Percentiles rank a stretch among this genome's conserved stretches.
These are phyloP conservation scores for Skeletonema costatum DNA, from an alignment of 108 stramenopile genomes.

Conservation along the genomic window DNA sequence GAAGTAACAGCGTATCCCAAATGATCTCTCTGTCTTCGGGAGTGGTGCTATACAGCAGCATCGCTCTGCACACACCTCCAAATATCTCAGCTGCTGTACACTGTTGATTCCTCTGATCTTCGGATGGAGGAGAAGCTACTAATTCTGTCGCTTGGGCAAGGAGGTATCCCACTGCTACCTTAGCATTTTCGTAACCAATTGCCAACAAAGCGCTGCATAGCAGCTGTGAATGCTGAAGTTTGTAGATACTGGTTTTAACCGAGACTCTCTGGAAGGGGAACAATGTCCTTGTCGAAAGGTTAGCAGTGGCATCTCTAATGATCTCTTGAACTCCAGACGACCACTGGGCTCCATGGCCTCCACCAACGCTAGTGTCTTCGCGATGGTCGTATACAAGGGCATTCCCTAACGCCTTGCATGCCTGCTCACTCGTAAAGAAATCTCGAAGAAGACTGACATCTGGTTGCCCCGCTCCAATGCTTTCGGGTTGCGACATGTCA, in stretches of 20 bases:
- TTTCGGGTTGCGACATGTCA: constrained; percentile 18
- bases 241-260: constrained; percentile 78
- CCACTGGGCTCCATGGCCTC: constrained; percentile 87
- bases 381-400: constrained; percentile 85
- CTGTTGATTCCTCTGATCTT: constrained; percentile 89
- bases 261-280: constrained; percentile 87
- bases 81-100: constrained; percentile 87
- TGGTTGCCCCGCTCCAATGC: constrained; percentile 1
- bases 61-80: constrained; percentile 68
- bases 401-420: constrained; percentile 65
- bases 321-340: constrained; percentile 85
- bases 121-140: constrained; percentile 77
- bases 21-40: constrained; percentile 25
- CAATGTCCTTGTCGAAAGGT: constrained; percentile 68
- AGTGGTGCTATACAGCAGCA: constrained; percentile 41
- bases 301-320: constrained; percentile 74
- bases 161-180: constrained; percentile 49
- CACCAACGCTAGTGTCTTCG: constrained; percentile 85
- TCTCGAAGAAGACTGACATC: constrained; percentile 41
- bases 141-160: constrained; percentile 67
- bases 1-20: constrained; percentile 71
- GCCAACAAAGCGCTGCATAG: constrained; percentile 58
- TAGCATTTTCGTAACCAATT: constrained; percentile 43
- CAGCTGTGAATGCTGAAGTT: constrained; percentile 78
- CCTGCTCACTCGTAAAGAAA: constrained; percentile 52